Evolutionary conservation across 2,329 filamentous ascomycete species (phyloP).

Genomic region (Hymenoscyphus infarciens): DNA sequence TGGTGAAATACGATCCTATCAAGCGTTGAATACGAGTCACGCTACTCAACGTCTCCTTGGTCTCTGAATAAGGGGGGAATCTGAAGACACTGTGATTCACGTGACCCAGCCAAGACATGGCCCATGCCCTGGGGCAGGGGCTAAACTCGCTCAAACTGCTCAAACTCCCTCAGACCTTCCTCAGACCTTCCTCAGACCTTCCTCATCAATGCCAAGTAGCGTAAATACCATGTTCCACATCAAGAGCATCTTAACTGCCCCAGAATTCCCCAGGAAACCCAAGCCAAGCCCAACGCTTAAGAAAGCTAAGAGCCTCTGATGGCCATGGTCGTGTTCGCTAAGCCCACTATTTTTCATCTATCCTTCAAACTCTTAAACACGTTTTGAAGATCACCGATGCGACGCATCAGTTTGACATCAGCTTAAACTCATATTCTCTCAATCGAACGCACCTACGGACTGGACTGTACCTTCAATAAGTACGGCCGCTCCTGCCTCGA

Average conservation of each 20-base stretch:
- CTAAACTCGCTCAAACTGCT: background rate
- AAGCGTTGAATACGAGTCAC: background rate
- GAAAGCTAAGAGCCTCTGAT: too few relatives aligned
- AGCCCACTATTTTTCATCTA: too few relatives aligned
- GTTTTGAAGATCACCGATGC: background rate
- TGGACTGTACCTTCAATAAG: background rate
- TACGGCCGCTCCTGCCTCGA: background rate
- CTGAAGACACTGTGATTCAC: background rate
- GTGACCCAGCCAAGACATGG: background rate
- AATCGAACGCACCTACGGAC: background rate
- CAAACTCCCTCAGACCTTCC: constrained; percentile 2
- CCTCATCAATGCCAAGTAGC: background rate
- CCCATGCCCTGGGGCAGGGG: background rate
- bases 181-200: background rate
- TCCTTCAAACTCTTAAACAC: background rate
- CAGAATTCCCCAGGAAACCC: background rate
- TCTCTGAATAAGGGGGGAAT: too few relatives aligned
- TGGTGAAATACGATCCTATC: background rate
- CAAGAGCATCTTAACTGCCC: background rate
- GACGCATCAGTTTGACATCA: background rate
- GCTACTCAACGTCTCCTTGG: too few relatives aligned
- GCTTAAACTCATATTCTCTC: constrained; percentile 11
- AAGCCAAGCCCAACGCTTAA: background rate
- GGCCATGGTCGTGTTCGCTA: too few relatives aligned
- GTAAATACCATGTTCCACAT: background rate